Conservation (phyloP, 2,329 filamentous ascomycete genomes). For the Cytospora paraplurivora region DNA sequence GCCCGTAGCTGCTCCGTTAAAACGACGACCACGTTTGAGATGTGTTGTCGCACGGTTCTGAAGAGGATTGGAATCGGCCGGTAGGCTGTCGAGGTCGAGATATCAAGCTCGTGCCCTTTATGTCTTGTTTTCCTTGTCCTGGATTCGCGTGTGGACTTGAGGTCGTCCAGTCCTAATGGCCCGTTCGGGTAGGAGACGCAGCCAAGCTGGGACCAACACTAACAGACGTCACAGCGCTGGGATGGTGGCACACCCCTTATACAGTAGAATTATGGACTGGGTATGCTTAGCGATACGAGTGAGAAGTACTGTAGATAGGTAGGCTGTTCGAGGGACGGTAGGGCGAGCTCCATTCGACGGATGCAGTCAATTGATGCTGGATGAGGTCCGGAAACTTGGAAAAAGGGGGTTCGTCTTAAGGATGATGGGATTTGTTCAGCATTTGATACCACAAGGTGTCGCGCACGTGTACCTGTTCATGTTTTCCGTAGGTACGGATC, state of each 20-base stretch:
- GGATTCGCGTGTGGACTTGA: slow-evolving; percentile 2
- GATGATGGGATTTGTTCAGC: background rate
- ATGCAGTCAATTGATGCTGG: background rate
- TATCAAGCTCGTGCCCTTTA: background rate
- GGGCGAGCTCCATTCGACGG: background rate
- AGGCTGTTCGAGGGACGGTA: background rate
- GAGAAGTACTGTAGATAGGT: too few relatives aligned
- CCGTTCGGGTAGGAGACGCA: background rate
- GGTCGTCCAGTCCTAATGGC: slow-evolving; percentile 4
- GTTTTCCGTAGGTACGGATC: background rate
- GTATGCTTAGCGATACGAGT: background rate
- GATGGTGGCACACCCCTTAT: slow-evolving; percentile 9
- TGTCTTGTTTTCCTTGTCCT: background rate
- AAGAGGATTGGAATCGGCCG: slow-evolving; percentile 1
- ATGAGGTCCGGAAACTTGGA: background rate
- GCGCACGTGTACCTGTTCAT: too few relatives aligned
- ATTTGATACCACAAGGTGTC: background rate
- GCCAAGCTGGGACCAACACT: background rate
- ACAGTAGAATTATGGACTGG: background rate
- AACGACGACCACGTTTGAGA: slow-evolving; percentile 2
- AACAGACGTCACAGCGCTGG: slow-evolving; percentile 1
- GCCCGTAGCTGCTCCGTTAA: slow-evolving; percentile 6
- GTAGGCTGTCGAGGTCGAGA: background rate
- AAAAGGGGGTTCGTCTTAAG: background rate
- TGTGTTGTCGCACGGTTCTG: slow-evolving; percentile 6